These are phyloP conservation scores for Salix koriyanagi DNA, from an alignment of 345 rosid species.

Conservation along the genomic window DNA sequence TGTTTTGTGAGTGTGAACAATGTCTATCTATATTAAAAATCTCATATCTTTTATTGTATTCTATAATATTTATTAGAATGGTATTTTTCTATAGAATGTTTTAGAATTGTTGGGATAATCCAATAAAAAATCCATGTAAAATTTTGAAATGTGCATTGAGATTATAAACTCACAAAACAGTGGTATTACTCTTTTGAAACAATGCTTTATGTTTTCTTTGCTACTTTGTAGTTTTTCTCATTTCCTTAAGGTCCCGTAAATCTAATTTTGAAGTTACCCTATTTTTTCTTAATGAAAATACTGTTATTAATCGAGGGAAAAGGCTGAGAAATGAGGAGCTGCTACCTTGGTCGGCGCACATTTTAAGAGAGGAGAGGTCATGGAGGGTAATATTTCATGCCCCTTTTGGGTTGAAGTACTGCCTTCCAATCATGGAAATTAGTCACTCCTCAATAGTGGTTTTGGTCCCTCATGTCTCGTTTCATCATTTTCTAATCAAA, in stretches of 20 bases:
- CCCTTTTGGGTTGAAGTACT: not conserved
- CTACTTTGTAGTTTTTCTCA: not conserved
- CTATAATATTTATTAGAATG: not conserved
- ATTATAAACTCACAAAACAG: not conserved
- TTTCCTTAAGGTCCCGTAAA: not conserved
- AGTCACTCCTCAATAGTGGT: not conserved
- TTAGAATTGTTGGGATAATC: not conserved
- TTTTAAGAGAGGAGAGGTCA: not conserved
- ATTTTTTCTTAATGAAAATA: not conserved
- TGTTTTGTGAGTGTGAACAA: too few species aligned
- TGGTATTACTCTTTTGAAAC: not conserved
- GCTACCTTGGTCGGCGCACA: not conserved
- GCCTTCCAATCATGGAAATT: not conserved
- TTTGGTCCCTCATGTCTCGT: not conserved
- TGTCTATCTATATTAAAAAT: too few species aligned
- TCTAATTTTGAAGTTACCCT: not conserved
- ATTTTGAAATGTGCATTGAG: not conserved
- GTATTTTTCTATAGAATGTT: not conserved
- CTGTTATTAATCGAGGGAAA: not conserved
- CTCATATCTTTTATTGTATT: too few species aligned
- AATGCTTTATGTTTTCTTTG: not conserved
- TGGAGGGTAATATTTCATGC: not conserved
- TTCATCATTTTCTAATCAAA: not conserved
- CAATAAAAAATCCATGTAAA: not conserved
- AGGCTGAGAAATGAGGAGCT: not conserved